phyloP scores from a whole-genome alignment of 768 basidiomycete genomes.

The Pulveroboletus sp. region DNA sequence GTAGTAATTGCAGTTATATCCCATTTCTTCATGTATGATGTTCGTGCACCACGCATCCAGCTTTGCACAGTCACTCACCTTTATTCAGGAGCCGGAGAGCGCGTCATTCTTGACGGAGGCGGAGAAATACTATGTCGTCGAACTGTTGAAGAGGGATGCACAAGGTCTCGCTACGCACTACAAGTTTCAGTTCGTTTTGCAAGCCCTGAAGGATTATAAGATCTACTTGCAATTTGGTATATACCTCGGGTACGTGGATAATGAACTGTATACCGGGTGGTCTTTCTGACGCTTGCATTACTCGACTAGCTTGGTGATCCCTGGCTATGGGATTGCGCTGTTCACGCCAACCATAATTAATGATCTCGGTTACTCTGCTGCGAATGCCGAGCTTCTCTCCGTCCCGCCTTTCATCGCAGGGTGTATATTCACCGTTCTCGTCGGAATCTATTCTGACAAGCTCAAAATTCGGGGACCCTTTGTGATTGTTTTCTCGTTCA shows the following conservation, averaged over 20 bases:
- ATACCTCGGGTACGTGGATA: slow-evolving; percentile 36
- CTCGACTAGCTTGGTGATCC: slow-evolving; percentile 38
- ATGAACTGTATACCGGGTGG: not conserved
- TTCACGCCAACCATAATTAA: slow-evolving; percentile 49
- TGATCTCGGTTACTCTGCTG: slow-evolving; percentile 47
- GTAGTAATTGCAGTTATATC: slow-evolving; percentile 14
- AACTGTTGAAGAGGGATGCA: slow-evolving; percentile 41
- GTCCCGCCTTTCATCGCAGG: slow-evolving; percentile 46
- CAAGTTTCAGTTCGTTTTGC: slow-evolving; percentile 43
- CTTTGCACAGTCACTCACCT: not conserved
- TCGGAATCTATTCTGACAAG: slow-evolving; percentile 43
- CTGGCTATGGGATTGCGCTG: slow-evolving; percentile 44
- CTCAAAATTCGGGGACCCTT: slow-evolving; percentile 44
- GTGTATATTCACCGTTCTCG: slow-evolving; percentile 36
- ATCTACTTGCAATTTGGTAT: slow-evolving; percentile 30
- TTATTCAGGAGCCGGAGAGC: slow-evolving; percentile 46
- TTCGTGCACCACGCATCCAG: slow-evolving; percentile 20
- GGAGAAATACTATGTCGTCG: slow-evolving; percentile 39
- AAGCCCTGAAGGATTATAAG: slow-evolving; percentile 47
- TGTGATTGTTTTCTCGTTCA: slow-evolving; percentile 36
- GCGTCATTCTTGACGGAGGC: slow-evolving; percentile 47
- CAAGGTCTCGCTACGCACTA: slow-evolving; percentile 45
- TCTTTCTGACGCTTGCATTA: slow-evolving; percentile 2
- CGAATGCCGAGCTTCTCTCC: slow-evolving; percentile 46
- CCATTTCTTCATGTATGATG: slow-evolving; percentile 53